Conservation (phyloP, 106 monocot genomes). For the Vanilla planifolia region DNA sequence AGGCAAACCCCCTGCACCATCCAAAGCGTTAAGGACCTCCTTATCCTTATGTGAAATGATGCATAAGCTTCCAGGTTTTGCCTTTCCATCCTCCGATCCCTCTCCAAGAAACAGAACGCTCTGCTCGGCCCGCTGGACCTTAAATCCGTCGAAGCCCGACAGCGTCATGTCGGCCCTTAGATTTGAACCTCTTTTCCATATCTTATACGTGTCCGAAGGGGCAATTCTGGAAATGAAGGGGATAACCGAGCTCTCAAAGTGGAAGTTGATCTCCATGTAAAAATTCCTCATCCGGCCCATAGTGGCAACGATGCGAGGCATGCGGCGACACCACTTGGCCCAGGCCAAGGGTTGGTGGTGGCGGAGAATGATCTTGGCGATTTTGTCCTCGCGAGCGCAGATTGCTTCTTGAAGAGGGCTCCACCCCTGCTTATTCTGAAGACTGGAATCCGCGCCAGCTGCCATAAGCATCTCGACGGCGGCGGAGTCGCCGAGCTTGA, state of each 20-base stretch:
- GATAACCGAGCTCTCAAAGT: conserved; percentile 57
- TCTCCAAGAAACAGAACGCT: conserved; percentile 52
- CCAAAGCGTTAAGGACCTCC: conserved; percentile 36
- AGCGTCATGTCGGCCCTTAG: conserved; percentile 68
- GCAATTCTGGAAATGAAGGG: conserved; percentile 47
- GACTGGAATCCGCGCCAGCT: conserved; percentile 54
- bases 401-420: conserved; percentile 53
- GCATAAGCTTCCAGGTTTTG: conserved; percentile 27
- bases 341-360: conserved; percentile 32
- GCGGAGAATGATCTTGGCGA: conserved; percentile 39
- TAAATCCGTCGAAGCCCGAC: conserved; percentile 51
- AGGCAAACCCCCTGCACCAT: conserved; percentile 26
- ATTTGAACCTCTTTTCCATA: conserved; percentile 59
- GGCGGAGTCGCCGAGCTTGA: conserved; percentile 29
- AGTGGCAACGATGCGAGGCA: conserved; percentile 33
- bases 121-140: conserved; percentile 44
- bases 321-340: conserved; percentile 47
- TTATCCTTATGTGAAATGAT: conserved; percentile 46
- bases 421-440: conserved; percentile 65
- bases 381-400: conserved; percentile 25
- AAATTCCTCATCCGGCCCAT: conserved; percentile 47
- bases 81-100: conserved; percentile 32
- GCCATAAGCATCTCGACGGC: conserved; percentile 40
- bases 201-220: conserved; percentile 49
- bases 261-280: conserved; percentile 47